Conservation (phyloP, 345 rosid species). For the Bretschneidera sinensis region DNA sequence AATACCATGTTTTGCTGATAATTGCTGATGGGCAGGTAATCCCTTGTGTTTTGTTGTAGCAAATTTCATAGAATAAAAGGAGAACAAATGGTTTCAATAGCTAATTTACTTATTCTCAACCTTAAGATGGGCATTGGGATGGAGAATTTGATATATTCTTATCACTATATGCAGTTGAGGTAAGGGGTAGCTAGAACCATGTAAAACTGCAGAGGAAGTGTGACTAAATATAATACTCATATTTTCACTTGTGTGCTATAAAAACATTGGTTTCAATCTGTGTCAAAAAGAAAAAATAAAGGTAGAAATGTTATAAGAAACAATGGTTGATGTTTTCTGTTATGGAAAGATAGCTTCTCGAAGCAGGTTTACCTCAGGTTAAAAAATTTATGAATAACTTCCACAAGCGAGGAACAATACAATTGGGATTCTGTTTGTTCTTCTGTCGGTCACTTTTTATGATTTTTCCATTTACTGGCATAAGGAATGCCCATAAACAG, state of each 20-base stretch:
- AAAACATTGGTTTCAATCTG: too few relatives aligned
- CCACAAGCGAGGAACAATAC: too few relatives aligned
- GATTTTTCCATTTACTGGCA: not conserved
- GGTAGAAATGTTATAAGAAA: too few relatives aligned
- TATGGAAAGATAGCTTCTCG: not conserved
- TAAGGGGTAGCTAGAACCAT: too few relatives aligned
- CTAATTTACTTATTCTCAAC: not conserved
- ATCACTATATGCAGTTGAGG: too few relatives aligned
- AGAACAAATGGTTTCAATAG: not conserved
- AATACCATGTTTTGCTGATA: conserved; percentile 84
- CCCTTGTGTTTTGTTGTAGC: not conserved
- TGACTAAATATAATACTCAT: not conserved
- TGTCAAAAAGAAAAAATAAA: too few relatives aligned
- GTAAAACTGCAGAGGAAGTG: too few relatives aligned
- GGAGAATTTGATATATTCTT: not conserved
- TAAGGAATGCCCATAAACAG: not conserved
- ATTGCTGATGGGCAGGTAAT: conserved; percentile 95
- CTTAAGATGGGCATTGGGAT: not conserved
- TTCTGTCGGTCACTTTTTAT: too few relatives aligned
- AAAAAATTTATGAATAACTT: too few relatives aligned
- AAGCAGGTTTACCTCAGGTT: not conserved
- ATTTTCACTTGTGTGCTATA: not conserved
- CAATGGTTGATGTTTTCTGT: not conserved
- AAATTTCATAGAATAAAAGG: not conserved
- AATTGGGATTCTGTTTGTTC: too few relatives aligned